Conservation (phyloP, 352 stramenopile species). For the Phytophthora citricola region DNA sequence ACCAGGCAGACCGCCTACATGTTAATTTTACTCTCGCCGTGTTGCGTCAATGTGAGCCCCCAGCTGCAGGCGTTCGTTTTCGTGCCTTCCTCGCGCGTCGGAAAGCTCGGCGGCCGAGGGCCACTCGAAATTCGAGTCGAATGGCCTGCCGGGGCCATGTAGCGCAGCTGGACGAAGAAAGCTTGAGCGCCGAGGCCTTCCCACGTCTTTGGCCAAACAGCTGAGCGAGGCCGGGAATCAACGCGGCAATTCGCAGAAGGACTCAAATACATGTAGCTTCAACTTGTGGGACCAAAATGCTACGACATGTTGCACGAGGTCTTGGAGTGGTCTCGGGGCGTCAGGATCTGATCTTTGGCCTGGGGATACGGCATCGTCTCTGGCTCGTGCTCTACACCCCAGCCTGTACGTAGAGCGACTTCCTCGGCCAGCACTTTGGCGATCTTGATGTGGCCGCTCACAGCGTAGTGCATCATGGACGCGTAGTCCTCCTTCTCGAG, state of each 20-base stretch:
- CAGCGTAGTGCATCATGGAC: conserved; percentile 84
- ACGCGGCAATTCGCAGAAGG: too few species aligned
- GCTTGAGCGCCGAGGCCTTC: conserved; percentile 12
- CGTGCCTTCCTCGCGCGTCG: conserved; percentile 1
- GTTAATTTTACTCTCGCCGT: too few species aligned
- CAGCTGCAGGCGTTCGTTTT: not conserved
- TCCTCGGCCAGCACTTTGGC: conserved; percentile 74
- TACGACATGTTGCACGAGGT: conserved; percentile 49
- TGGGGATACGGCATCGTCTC: conserved; percentile 83
- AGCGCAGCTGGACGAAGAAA: conserved; percentile 20
- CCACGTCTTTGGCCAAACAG: conserved; percentile 15
- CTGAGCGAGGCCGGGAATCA: conserved; percentile 4
- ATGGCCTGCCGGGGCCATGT: conserved; percentile 14
- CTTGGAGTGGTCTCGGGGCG: conserved; percentile 62
- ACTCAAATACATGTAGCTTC: conserved; percentile 6
- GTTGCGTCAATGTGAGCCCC: too few species aligned
- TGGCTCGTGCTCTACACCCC: conserved; percentile 56
- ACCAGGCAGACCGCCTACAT: too few species aligned
- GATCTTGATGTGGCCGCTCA: conserved; percentile 88
- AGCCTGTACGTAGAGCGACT: conserved; percentile 71
- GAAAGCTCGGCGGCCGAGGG: conserved; percentile 5
- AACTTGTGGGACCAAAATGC: conserved; percentile 16
- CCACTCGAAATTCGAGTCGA: conserved; percentile 9
- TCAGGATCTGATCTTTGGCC: conserved; percentile 79
- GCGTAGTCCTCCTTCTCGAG: conserved; percentile 75